phyloP scores from a whole-genome alignment of 306 rosid genomes.

The Prosopis cineraria region DNA sequence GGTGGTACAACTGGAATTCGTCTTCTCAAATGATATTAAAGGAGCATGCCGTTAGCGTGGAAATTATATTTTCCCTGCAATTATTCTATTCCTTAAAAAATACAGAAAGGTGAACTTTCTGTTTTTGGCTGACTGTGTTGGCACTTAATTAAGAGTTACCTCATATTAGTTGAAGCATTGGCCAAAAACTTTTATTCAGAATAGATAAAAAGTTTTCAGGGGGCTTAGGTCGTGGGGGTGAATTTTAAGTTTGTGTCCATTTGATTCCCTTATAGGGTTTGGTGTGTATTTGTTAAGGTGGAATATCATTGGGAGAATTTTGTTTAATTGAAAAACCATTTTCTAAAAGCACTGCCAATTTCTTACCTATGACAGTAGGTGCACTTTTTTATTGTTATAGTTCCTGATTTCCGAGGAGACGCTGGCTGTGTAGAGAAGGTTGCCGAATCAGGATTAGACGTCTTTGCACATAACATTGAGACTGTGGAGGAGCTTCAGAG shows the following conservation, averaged over 20 bases:
- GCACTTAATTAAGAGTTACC: neutral
- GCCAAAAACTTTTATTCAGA: neutral
- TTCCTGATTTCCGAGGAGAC: constrained; percentile 97
- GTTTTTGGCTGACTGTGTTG: neutral
- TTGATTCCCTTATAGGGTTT: neutral
- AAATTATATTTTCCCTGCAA: neutral
- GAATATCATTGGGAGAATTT: neutral
- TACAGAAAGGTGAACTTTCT: neutral
- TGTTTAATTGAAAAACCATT: neutral
- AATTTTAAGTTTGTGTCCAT: neutral
- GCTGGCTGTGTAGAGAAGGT: constrained; percentile 74
- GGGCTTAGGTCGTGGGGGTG: too few relatives aligned
- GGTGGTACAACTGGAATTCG: too few relatives aligned
- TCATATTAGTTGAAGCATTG: neutral
- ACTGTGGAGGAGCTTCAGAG: constrained; percentile 98
- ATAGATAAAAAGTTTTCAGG: too few relatives aligned
- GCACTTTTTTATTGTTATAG: constrained; percentile 45
- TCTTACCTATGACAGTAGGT: constrained; percentile 15
- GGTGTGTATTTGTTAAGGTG: neutral
- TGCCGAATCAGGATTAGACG: constrained; percentile 91
- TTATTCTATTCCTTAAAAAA: neutral
- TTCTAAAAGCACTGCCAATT: neutral
- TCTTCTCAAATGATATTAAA: too few relatives aligned
- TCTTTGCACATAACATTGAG: constrained; percentile 96
- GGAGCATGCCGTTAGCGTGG: neutral